Conservation (phyloP, 2,329 filamentous ascomycete genomes). For the Beauveria asiatica region DNA sequence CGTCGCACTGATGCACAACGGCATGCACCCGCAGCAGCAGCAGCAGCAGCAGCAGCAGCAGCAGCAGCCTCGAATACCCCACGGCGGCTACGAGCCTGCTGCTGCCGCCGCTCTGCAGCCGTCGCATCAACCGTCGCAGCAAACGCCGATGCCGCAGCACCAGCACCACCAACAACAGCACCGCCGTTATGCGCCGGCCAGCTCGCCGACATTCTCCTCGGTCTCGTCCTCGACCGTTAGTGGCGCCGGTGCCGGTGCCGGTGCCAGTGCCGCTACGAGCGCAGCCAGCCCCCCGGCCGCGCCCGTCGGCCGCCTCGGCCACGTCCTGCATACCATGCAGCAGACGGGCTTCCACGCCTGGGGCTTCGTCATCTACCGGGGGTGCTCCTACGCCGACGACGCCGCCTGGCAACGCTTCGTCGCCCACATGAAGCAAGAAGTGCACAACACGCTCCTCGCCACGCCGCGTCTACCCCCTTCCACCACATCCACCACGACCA, state of each 20-base stretch:
- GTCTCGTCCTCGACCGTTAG: neutral
- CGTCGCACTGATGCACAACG: neutral
- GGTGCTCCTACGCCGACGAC: conserved; percentile 4
- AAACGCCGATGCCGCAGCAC: neutral
- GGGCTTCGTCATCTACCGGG: conserved; percentile 10
- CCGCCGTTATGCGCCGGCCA: neutral
- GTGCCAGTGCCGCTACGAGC: neutral
- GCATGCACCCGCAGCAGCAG: neutral
- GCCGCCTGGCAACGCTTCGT: neutral
- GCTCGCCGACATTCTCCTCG: neutral
- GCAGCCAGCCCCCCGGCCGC: neutral
- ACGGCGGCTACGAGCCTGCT: neutral
- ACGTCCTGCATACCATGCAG: conserved; percentile 6
- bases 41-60: neutral
- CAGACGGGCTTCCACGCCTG: conserved; percentile 4
- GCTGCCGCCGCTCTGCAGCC: neutral
- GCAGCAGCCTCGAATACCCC: neutral
- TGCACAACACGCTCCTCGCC: neutral
- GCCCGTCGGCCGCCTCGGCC: conserved; percentile 1
- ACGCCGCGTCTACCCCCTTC: neutral
- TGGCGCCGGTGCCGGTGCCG: neutral
- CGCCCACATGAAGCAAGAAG: neutral
- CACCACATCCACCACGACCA: neutral
- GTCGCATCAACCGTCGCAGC: conserved; percentile 1
- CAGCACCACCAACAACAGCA: neutral